Evolutionary conservation across 805 yeast genomes (phyloP).

Genomic region (Citeromyces matritensis): DNA sequence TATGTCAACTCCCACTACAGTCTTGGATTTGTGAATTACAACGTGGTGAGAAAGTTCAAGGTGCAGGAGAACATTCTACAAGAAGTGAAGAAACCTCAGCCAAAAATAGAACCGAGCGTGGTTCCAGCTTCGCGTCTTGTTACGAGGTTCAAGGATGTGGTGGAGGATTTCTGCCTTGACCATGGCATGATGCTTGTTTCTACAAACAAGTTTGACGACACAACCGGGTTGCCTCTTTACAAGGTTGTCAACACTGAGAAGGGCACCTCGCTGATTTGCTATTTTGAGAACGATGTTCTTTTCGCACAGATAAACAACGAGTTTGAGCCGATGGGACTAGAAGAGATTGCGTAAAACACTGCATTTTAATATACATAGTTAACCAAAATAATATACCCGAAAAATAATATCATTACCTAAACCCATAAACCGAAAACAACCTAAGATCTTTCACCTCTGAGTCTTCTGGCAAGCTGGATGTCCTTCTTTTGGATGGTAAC

Average conservation of each 20-base stretch:
- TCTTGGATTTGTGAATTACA: no score
- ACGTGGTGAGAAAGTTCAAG: no score
- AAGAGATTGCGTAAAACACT: constrained; percentile 5
- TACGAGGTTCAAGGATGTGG: constrained; percentile 48
- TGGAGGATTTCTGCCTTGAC: constrained; percentile 36
- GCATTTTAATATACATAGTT: constrained; percentile 3
- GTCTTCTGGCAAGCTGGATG: constrained; percentile 94
- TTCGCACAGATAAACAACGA: no score
- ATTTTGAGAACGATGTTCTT: no score
- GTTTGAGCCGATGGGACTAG: no score
- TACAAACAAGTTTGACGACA: background rate
- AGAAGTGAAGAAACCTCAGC: no score
- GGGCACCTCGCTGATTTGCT: no score
- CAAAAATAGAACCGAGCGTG: no score
- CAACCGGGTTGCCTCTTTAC: background rate
- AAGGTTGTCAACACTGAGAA: no score
- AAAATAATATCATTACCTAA: constrained; percentile 1
- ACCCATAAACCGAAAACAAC: constrained; percentile 4
- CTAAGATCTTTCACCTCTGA: constrained; percentile 91
- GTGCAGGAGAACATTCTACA: no score
- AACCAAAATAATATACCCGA: constrained; percentile 9
- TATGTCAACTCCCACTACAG: no score
- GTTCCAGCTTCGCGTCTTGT: constrained; percentile 4
- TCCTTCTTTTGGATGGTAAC: constrained; percentile 98
- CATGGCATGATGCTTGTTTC: no score